These are phyloP conservation scores for Domatiomyces catenatus DNA, from an alignment of 2,329 filamentous ascomycete genomes.

Conservation along the genomic window DNA sequence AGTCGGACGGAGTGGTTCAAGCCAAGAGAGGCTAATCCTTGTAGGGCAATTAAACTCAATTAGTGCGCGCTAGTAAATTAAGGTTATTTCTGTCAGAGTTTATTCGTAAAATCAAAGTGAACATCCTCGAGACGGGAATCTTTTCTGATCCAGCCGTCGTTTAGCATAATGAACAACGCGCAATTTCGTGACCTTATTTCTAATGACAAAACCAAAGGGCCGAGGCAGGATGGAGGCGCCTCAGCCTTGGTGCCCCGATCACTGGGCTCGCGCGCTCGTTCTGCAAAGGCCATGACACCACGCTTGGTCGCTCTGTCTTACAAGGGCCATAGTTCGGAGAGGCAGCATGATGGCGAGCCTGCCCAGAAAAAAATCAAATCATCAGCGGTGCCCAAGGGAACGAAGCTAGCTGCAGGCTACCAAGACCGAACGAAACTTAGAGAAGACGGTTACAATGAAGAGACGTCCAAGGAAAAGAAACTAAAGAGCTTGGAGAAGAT, in stretches of 20 bases:
- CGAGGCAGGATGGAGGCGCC: constrained; percentile 19
- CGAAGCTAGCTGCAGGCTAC: constrained; percentile 65
- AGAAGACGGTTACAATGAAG: constrained; percentile 37
- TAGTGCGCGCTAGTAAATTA: no score
- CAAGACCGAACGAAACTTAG: constrained; percentile 61
- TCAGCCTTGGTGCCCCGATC: constrained; percentile 37
- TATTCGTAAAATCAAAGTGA: not conserved
- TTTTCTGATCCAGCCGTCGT: not conserved
- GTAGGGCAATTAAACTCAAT: no score
- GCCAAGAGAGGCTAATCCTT: no score
- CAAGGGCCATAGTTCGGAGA: constrained; percentile 63
- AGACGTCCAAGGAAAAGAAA: constrained; percentile 42
- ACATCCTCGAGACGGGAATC: not conserved
- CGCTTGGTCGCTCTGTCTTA: constrained; percentile 25
- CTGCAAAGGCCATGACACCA: constrained; percentile 90
- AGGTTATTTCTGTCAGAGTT: no score
- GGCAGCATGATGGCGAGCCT: constrained; percentile 35
- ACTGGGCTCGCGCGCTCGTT: constrained; percentile 61
- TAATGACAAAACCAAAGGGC: constrained; percentile 1
- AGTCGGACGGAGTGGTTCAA: no score
- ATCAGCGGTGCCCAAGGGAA: constrained; percentile 62
- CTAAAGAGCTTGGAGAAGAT: constrained; percentile 68
- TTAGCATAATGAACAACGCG: constrained; percentile 67
- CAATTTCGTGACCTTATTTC: constrained; percentile 74
- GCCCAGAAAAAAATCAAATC: constrained; percentile 61